Base-by-base conservation (phyloP, 2,329 filamentous ascomycete genomes). In the Acephala macrosclerotiorum region DNA sequence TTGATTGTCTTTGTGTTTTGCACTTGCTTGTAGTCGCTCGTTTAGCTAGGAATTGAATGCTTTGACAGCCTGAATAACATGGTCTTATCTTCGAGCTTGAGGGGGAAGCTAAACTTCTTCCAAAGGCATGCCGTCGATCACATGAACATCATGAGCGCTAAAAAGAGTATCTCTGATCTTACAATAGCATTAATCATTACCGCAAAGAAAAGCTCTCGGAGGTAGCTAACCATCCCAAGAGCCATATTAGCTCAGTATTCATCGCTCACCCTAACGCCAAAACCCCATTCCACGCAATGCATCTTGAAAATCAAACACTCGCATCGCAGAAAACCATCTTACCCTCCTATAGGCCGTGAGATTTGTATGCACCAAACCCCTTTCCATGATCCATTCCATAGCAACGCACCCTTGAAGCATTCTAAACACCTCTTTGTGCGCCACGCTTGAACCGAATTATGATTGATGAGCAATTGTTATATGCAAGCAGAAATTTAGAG, bases 131-230 rank as follows among this genome's bases (percentile, higher is more conserved):
- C 4, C 9, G 29, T n/a, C n/a, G n/a, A n/a, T n/a, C n/a, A n/a
- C n/a, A n/a, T n/a, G n/a, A n/a, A n/a, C n/a, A n/a, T n/a, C n/a
- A n/a, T n/a, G n/a, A n/a, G n/a, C n/a, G n/a, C n/a, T n/a, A 33
- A 47, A 3, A 47, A 47, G 20, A 47, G 42, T 47, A 9, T 9
- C 29, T 53, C n/a, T 38, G 9, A 57, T 57, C 55, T 61, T 61
- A 61, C 59, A 60, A 26, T 60, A 29, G 59, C 47, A 61, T 61
- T 61, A 61, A 53, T 55, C 59, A 61, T 61, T 61, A 61, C 29
- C 58, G 42, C 38, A 36, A 60, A 36, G 29, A 26, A 40, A 36
- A 53, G 25, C 25, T 33, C 25, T 53, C 14, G 49, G 45, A 57
- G 20, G 33, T 12, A 38, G 33, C 20, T 51, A 12, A 20, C 47